Base-by-base conservation (phyloP, 805 yeast genomes). In the Kluyveromyces lactis region DNA sequence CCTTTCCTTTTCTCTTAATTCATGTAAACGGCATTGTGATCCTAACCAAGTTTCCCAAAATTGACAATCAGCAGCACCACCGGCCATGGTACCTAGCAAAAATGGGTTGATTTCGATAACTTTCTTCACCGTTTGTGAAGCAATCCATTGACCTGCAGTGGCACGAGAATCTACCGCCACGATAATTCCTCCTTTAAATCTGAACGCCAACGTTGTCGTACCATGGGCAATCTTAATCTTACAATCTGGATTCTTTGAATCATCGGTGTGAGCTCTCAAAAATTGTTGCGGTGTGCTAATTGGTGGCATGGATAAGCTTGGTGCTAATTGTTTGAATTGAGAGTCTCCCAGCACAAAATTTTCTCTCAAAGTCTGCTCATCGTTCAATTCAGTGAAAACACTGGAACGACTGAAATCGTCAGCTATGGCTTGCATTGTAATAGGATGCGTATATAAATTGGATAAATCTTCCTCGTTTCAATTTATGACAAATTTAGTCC, bases 41-140 rank as follows among this genome's bases (percentile, higher is more conserved):
- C 98, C 98, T 44, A 92, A 73, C 97, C 97, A 92, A 27, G 97
- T 86, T 67, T 92, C 97, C 98, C 98, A 92, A 66, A 72, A 92
- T 64, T 92, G 98, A 72, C 98, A 92, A 67, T 92, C 98, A 24
- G 97, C 97, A 36, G 98, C 98, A 69, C 97, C 97, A 67, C 98
- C 98, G 26, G 98, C 98, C 96, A 92, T 80, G 16, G 98, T 92
- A 49, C 98, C 98, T 53, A 92, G 72, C 48, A 92, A 67, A 62
- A 85, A 83, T 39, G 97, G 96, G 64, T 92, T 92, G 66, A 92
- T 92, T 64, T 90, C 90, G 55, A 92, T 87, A 41, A 92, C 98
- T 65, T 92, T 92, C 66, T 90, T 90, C 47, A 92, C 98, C 2
- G 97, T 87, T 62, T 89, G 97, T 12, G 97, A 87, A 16, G 97